Conservation (phyloP, 768 basidiomycete genomes). For the Neoboletus subvelutipes region DNA sequence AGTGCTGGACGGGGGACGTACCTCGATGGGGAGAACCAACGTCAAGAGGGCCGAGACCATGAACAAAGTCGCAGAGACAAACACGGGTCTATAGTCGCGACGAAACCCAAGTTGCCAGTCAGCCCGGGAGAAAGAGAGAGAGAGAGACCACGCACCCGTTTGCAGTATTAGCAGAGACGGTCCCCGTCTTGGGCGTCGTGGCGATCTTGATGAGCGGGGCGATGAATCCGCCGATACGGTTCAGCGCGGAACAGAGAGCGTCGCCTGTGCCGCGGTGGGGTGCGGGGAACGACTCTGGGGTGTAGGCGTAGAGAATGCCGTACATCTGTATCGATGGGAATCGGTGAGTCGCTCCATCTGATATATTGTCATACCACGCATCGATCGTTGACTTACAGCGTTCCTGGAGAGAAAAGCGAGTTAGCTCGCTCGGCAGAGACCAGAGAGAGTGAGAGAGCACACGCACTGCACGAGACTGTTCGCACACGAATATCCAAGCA, state of each 20-base stretch:
- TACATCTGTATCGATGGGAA: slow-evolving; percentile 38
- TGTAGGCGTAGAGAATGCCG: slow-evolving; percentile 55
- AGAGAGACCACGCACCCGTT: slow-evolving; percentile 32
- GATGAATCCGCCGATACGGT: slow-evolving; percentile 47
- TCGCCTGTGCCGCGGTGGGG: slow-evolving; percentile 57
- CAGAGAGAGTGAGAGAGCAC: not conserved
- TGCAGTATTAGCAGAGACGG: slow-evolving; percentile 30
- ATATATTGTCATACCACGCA: not conserved
- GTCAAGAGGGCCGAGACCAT: slow-evolving; percentile 41
- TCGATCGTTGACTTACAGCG: slow-evolving; percentile 30
- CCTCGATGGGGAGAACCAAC: slow-evolving; percentile 49
- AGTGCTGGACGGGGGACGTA: slow-evolving; percentile 12
- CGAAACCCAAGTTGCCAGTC: not conserved
- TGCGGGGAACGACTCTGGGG: slow-evolving; percentile 59
- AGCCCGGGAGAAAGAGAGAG: not conserved
- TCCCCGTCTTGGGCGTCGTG: slow-evolving; percentile 36
- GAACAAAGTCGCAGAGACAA: slow-evolving; percentile 47
- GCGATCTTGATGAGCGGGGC: slow-evolving; percentile 50
- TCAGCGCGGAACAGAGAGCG: slow-evolving; percentile 48
- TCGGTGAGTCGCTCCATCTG: not conserved
- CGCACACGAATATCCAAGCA: slow-evolving; percentile 48
- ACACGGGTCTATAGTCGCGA: slow-evolving; percentile 36
- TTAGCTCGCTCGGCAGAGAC: not conserved
- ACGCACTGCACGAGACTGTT: slow-evolving; percentile 43
- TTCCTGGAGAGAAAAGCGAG: slow-evolving; percentile 20